phyloP scores from a whole-genome alignment of 208 protist species.

The Tritrichomonas musculus region DNA sequence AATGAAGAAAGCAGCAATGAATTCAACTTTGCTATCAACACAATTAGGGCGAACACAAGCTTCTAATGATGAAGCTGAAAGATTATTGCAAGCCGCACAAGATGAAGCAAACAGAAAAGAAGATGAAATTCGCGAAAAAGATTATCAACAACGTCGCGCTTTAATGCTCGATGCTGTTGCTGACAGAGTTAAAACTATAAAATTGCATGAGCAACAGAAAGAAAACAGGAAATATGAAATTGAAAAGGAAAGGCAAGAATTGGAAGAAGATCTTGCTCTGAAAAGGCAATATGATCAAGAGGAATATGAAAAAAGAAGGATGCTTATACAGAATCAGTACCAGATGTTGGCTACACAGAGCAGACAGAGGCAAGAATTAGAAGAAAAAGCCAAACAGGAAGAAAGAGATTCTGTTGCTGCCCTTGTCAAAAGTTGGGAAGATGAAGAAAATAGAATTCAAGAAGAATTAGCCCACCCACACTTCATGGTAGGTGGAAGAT shows the following conservation, averaged over 20 bases:
- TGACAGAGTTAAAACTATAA: not conserved
- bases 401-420: not conserved
- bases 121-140: not conserved
- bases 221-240: not conserved
- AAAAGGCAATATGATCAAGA: not conserved
- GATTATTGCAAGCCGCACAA: not conserved
- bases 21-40: not conserved
- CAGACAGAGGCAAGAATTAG: not conserved
- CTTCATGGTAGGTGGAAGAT: not conserved
- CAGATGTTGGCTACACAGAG: not conserved
- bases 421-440: not conserved
- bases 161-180: constrained; percentile 12
- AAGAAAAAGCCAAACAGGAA: not conserved
- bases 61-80: not conserved
- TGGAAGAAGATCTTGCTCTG: not conserved
- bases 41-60: not conserved
- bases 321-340: not conserved
- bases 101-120: not conserved
- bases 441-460: not conserved
- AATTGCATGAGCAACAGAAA: not conserved
- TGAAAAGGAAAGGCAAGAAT: not conserved
- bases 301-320: not conserved
- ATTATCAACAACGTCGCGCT: not conserved
- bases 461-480: not conserved
- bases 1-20: not conserved